Conservation (phyloP, 257 asterid genomes). For the Lycium barbarum region DNA sequence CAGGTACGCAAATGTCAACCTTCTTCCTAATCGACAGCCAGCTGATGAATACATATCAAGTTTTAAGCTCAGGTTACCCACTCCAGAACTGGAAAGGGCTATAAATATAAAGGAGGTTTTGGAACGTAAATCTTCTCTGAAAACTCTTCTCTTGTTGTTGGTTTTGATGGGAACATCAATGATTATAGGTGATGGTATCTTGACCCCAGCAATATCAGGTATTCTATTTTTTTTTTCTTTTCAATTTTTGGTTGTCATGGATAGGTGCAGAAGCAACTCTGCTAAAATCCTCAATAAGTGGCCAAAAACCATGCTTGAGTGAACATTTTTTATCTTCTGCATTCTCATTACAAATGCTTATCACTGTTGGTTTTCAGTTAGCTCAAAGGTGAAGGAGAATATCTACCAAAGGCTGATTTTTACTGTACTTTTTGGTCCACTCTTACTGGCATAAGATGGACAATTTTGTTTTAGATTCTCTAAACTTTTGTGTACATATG, state of each 20-base stretch:
- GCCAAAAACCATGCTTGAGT: background rate
- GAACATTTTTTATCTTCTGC: slow-evolving; percentile 7
- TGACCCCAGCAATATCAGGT: slow-evolving; percentile 99
- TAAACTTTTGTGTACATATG: background rate
- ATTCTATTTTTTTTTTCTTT: background rate
- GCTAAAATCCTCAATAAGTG: background rate
- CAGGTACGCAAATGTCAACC: slow-evolving; percentile 89
- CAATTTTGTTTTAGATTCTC: slow-evolving; percentile 1
- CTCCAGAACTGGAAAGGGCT: slow-evolving; percentile 96
- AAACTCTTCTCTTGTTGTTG: slow-evolving; percentile 69
- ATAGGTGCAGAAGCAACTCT: background rate
- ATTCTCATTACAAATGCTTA: background rate
- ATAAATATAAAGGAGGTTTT: slow-evolving; percentile 72
- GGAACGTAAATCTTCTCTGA: slow-evolving; percentile 66
- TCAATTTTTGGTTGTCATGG: slow-evolving; percentile 6
- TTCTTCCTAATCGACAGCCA: slow-evolving; percentile 88
- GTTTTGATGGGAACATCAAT: slow-evolving; percentile 95
- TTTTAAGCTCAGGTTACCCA: slow-evolving; percentile 89
- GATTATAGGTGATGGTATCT: slow-evolving; percentile 95
- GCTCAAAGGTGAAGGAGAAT: slow-evolving; percentile 3
- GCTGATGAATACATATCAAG: slow-evolving; percentile 92
- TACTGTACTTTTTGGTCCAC: background rate
- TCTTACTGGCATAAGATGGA: slow-evolving; percentile 22
- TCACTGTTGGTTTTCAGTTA: background rate
- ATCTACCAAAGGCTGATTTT: background rate